Base-by-base conservation (phyloP, 2,329 filamentous ascomycete genomes). In the Alternaria alternata region DNA sequence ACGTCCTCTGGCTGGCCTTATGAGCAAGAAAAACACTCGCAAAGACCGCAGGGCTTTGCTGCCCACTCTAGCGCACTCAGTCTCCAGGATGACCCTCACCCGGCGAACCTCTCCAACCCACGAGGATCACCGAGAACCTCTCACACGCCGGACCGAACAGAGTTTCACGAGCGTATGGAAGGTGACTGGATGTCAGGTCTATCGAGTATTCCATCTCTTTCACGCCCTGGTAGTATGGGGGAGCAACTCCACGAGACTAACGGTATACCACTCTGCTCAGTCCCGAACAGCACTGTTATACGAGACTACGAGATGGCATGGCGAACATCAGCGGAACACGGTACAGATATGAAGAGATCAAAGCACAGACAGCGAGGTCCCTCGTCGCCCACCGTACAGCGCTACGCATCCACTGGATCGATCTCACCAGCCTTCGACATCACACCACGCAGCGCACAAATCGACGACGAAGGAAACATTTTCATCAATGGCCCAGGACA, bases 401-500 rank as follows among this genome's bases (percentile, higher is more conserved):
- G 14, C 18, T 44, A 36, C 24, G 51, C 20, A 30, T 42, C 20
- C 28, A 46, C 36, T 18, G 18, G 34, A 14, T 57, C 48, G 9
- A 26, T 47, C n/a, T 16, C 14, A n/a, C 20, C 41, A 14, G 48
- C 36, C 9, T 54, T 51, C 34, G 57, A 51, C 36, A 34, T 61
- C n/a, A 34, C 51, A 20, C 20, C 38, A 5, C 36, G 30, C 0
- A 26, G 20, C 20, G 46, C 46, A 26, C 20, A 51, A 12, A n/a
- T 36, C 8, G 22, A 34, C 8, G 24, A 14, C 4, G 12, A 43
- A 22, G 39, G 36, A 7, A 30, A 41, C 12, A 18, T 51, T 12
- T 12, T 18, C 16, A 48, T 42, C 11, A 34, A 20, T 20, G 48
- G 36, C 4, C 12, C 42, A 38, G 54, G 54, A 18, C 59, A 59